Percentiles rank a stretch among this genome's conserved stretches.
Evolutionary conservation across 2,329 filamentous ascomycete species (phyloP).

Genomic region (Colletotrichum graminicola): DNA sequence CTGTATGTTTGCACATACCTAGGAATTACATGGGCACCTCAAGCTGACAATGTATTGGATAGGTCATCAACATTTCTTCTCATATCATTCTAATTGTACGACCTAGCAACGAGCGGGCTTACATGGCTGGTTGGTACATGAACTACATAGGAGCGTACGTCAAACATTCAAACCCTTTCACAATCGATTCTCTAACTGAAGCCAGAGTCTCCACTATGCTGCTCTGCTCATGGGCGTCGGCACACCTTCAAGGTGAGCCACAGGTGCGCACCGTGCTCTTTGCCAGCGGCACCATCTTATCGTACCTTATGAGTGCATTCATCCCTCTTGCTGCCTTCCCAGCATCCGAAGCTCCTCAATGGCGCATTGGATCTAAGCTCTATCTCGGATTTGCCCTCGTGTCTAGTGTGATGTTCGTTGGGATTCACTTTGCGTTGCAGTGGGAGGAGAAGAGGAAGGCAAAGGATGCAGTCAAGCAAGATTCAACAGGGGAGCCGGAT

Average conservation of each 20-base stretch:
- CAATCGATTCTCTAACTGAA: not conserved
- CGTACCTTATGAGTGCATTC: constrained; percentile 35
- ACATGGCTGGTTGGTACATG: constrained; percentile 39
- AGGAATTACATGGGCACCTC: accelerated
- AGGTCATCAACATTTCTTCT: constrained; percentile 30
- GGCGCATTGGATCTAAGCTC: constrained; percentile 26
- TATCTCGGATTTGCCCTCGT: constrained; percentile 28
- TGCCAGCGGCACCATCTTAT: constrained; percentile 24
- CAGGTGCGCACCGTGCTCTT: constrained; percentile 36
- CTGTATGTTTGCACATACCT: not conserved
- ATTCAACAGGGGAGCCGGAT: constrained; percentile 12
- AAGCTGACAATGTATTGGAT: not conserved
- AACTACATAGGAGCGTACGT: constrained; percentile 36
- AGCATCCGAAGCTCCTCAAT: constrained; percentile 13
- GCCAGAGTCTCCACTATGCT: constrained; percentile 31
- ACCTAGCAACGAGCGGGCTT: constrained; percentile 24
- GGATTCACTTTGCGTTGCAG: constrained; percentile 30
- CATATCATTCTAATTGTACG: constrained; percentile 30
- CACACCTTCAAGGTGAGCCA: constrained; percentile 25
- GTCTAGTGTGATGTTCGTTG: constrained; percentile 20
- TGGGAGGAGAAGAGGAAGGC: constrained; percentile 30
- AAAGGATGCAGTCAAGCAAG: constrained; percentile 31
- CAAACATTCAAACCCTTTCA: not conserved
- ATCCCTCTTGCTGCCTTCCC: constrained; percentile 34
- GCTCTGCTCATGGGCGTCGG: constrained; percentile 26